These are phyloP conservation scores for Fusarium nisikadoi DNA, from an alignment of 2,329 filamentous ascomycete genomes.

Conservation along the genomic window DNA sequence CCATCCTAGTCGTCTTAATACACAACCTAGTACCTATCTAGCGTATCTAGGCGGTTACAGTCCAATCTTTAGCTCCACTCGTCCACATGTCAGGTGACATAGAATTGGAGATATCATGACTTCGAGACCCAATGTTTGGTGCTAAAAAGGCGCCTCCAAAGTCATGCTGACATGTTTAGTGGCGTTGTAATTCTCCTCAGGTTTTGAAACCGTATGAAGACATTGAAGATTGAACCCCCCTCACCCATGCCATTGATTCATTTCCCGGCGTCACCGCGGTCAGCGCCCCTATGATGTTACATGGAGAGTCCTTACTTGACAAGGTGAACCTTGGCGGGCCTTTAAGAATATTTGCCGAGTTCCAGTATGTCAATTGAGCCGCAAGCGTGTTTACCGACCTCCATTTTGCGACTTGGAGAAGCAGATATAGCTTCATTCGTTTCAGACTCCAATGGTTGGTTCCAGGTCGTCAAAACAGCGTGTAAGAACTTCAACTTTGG, in stretches of 20 bases:
- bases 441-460: conserved; percentile 24
- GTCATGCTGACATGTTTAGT: conserved; percentile 34
- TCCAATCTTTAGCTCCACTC: background rate
- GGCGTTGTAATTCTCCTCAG: conserved; percentile 32
- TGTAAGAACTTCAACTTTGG: conserved; percentile 12
- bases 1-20: background rate
- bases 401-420: background rate
- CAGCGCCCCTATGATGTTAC: background rate
- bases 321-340: background rate
- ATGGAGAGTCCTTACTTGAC: background rate
- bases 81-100: conserved; percentile 26
- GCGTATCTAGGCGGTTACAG: background rate
- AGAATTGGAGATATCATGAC: conserved; percentile 9
- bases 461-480: conserved; percentile 14
- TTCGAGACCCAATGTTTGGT: background rate
- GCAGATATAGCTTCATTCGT: conserved; percentile 3
- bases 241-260: background rate
- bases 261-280: conserved; percentile 10
- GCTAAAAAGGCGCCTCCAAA: conserved; percentile 14
- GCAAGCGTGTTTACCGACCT: conserved; percentile 15
- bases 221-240: conserved; percentile 21
- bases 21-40: background rate
- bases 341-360: background rate
- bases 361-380: conserved; percentile 19
- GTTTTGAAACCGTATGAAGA: conserved; percentile 28